Base-by-base conservation (phyloP, 371 early-diverging fungal genomes). In the Circinella umbellata region DNA sequence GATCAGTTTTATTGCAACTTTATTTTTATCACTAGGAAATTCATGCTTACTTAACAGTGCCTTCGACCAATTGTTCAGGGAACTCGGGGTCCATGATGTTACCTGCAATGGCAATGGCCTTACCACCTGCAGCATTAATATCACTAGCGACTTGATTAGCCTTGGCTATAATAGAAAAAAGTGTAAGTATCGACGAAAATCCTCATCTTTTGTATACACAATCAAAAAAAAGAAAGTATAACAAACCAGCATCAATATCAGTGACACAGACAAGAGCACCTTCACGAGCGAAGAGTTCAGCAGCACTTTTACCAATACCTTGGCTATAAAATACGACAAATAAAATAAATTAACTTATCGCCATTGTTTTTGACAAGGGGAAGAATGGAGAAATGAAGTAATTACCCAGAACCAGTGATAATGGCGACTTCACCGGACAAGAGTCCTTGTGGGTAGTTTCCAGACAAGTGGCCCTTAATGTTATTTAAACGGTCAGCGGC, bases 331-430 rank as follows among this genome's bases (percentile, higher is more conserved):
- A 51, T 51, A n/a, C 46, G 42, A 35, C 3, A 9, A n/a, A 63
- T n/a, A 61, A 63, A 38, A 67, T 34, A 46, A 36, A 11, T 46
- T 46, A n/a, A 54, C 6, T n/a, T 5, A 27, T 57, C 10, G 6
- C 51, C 51, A n/a, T 17, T 51, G 14, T 14, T 57, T 57, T 57
- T 39, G 38, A 71, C 35, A 62, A 46, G 34, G 42, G 49, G 20
- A 20, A 37, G 17, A 48, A 46, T 65, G 13, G 42, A 8, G 48
- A 20, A 14, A 20, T 9, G 18, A 5, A 42, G 42, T 60, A 34
- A 77, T 72, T 84, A 91, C 93, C 91, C 92, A 69, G 92, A 90
- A 63, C 94, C 94, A 61, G 94, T 94, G 74, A 94, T 88, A 55
- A 94, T 83, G 66, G 93, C 94, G 34, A 94, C 94, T 78, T 94